Evolutionary conservation across 139 green algal genomes (phyloP), one percentile per base, ranked within the genome.

Genomic region (Raphidocelis subcapitata): DNA sequence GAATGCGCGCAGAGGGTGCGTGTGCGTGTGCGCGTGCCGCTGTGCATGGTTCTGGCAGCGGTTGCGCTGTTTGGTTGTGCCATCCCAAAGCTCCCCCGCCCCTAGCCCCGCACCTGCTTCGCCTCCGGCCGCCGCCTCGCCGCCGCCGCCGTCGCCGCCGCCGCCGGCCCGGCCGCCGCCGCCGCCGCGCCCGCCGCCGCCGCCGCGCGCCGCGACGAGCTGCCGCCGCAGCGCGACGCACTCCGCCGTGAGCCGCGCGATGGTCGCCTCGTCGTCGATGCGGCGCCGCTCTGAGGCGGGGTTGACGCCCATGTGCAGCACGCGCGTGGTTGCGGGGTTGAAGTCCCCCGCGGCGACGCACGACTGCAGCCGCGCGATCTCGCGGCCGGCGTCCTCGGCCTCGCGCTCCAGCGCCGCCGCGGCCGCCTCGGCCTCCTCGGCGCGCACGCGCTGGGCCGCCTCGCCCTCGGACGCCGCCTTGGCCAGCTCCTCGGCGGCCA

Each of bases 271-370:
- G 2, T 60, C 46, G 31, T 52, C 35, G 44, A 76, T 59, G 36
- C 69, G 49, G 28, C 26, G 57, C 46, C 67, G 35, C 76, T 85
- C 78, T 0, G 81, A 73, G 67, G 93, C 84, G 0, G 91, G 91
- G 80, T 96, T 96, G 69, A 73, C 72, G 69, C 84, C 81, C 47
- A 94, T 70, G 81, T 97, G 92, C 69, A 97, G 67, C 57, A 97
- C 87, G 3, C 82, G 81, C 28, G 84, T 92, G 60, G 66, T 77
- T 18, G 65, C 69, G 3, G 75, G 65, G 63, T 90, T 82, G 67
- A 84, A 91, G 52, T 95, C 88, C 15, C 92, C 92, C 2, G 37
- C 73, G 31, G 32, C 31, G 15, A 79, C 28, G 26, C 28, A 23
- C 26, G 29, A 10, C 59, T 89, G 79, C 54, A 87, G 66, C n/a